phyloP scores from a whole-genome alignment of 768 basidiomycete genomes.

The Boletus sp. region DNA sequence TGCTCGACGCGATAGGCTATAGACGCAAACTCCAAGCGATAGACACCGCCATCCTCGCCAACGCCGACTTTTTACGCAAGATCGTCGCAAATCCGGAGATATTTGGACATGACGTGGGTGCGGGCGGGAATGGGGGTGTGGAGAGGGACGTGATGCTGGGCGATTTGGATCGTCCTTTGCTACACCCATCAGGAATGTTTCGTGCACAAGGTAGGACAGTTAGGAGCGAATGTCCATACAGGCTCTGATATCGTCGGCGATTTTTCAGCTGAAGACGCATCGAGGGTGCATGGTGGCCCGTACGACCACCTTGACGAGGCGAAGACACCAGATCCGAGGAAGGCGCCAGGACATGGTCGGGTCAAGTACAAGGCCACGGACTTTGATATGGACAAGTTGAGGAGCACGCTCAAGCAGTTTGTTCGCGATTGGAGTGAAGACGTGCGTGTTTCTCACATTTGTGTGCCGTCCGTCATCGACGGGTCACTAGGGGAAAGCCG shows the following conservation, averaged over 20 bases:
- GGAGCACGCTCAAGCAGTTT: slow-evolving; percentile 90
- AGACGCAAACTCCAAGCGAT: slow-evolving; percentile 75
- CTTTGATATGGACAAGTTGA: slow-evolving; percentile 84
- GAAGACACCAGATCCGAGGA: slow-evolving; percentile 12
- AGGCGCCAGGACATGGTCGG: slow-evolving; percentile 6
- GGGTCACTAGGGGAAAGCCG: slow-evolving; percentile 57
- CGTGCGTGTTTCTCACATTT: slow-evolving; percentile 38
- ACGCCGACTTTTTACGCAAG: slow-evolving; percentile 72
- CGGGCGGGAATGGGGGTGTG: slow-evolving; percentile 10
- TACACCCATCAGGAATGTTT: neutral
- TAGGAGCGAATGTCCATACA: slow-evolving; percentile 13
- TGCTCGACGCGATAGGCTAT: slow-evolving; percentile 71
- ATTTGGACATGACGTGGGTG: slow-evolving; percentile 54
- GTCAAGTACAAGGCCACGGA: slow-evolving; percentile 54
- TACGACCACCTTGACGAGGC: slow-evolving; percentile 24
- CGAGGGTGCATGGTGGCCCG: slow-evolving; percentile 11
- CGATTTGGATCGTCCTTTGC: neutral
- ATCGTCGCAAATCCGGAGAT: slow-evolving; percentile 79
- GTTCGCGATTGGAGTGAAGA: slow-evolving; percentile 92
- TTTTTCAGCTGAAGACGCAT: no score
- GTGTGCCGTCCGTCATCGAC: neutral
- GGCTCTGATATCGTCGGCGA: no score
- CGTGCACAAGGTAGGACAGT: slow-evolving; percentile 18
- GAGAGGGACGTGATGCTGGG: slow-evolving; percentile 20
- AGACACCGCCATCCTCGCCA: slow-evolving; percentile 77